Base-by-base conservation (phyloP, 352 stramenopile genomes). In the Blastocystis sp. region DNA sequence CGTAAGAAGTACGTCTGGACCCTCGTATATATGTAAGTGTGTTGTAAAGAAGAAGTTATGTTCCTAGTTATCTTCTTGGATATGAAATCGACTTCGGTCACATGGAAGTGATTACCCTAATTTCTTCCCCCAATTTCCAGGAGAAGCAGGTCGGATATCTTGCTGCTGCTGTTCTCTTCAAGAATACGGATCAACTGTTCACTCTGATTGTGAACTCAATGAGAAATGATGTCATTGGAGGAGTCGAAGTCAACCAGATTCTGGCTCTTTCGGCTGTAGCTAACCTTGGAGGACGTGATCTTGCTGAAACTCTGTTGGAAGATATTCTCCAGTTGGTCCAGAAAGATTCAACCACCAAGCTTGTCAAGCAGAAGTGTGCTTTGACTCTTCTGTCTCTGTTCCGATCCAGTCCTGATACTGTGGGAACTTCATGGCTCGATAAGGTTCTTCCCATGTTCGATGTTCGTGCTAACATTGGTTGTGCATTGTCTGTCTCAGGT, bases 1-100 rank as follows among this genome's bases (percentile, higher is more conserved):
- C 93, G 95, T 78, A 98, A 98, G 89, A 99, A 98, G 90, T 98
- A 98, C 90, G 94, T 97, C 65, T 98, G 95, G 95, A 99, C 98
- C 91, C 91, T 99, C 80, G 96, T 98, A 35, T 98, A 98, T 91
- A 98, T 98, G 77, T 87, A 87, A 24, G 65, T 6, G n/a, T 29
- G 27, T 42, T 16, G 19, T 11, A 12, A 21, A 4, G 0, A n/a
- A 43, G 16, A 24, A 16, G 29, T 77, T 6, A 63, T 77, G 0
- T 12, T 67, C 14, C n/a, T 87, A 87, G 77, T 90, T 97, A 97
- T 90, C 97, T 98, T 91, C 90, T 99, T 63, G 96, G 96, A 78
- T 99, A 99, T 90, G 95, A 98, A 90, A 95, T 98, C 73, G 95
- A 98, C 89, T 98, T 98, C 92, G 96, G 96, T 42, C 95, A 98